These are phyloP conservation scores for Pyrenophora tritici-repentis DNA, from an alignment of 2,329 filamentous ascomycete genomes.

Conservation along the genomic window DNA sequence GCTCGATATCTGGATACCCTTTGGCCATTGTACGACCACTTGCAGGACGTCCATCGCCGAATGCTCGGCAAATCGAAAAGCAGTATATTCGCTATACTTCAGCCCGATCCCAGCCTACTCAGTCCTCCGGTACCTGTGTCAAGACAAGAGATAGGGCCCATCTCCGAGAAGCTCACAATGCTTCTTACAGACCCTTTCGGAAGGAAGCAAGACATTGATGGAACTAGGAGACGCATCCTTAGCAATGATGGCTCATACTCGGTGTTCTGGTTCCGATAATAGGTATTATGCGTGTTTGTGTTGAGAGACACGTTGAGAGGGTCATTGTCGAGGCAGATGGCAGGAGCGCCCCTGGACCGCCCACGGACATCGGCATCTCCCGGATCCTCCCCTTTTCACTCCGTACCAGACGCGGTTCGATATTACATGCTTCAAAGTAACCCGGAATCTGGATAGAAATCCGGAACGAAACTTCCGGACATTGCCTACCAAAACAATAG, in stretches of 20 bases:
- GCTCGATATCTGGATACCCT: conserved; percentile 40
- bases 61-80: conserved; percentile 41
- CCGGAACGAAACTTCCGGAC: too few species aligned
- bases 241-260: conserved; percentile 40
- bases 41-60: conserved; percentile 40
- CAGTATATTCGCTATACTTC: conserved; percentile 42
- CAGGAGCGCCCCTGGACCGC: too few species aligned
- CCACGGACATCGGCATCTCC: too few species aligned
- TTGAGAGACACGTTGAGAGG: too few species aligned
- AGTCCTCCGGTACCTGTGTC: conserved; percentile 39
- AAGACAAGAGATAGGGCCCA: conserved; percentile 41
- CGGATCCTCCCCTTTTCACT: too few species aligned
- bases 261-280: conserved; percentile 45
- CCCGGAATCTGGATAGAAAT: too few species aligned
- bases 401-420: too few species aligned
- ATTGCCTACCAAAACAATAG: too few species aligned
- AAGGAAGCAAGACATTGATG: conserved; percentile 35
- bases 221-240: conserved; percentile 36
- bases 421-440: too few species aligned
- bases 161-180: conserved; percentile 41
- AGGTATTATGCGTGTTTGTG: too few species aligned
- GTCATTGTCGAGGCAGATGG: too few species aligned
- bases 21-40: conserved; percentile 42
- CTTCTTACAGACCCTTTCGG: conserved; percentile 46
- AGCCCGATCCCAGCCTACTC: conserved; percentile 29